Percentiles rank a stretch among this genome's conserved stretches.
These are phyloP conservation scores for Serendipita indica DNA, from an alignment of 768 basidiomycete genomes.

Conservation along the genomic window DNA sequence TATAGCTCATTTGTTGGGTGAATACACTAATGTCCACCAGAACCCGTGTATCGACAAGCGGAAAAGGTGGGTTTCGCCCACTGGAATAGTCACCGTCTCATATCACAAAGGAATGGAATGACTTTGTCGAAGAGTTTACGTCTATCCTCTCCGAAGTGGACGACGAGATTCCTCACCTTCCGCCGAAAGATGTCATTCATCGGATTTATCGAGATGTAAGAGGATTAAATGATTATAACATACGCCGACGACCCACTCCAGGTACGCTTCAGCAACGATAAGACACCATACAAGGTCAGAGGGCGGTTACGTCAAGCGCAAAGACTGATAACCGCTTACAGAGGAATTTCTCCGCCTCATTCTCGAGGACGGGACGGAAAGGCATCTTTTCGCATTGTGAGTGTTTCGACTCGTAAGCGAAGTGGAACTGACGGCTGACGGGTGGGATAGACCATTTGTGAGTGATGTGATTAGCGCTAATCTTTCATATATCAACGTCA, in stretches of 20 bases:
- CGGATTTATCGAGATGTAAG: conserved; percentile 82
- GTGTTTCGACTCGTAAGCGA: conserved; percentile 19
- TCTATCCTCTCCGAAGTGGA: conserved; percentile 56
- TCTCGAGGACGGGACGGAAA: conserved; percentile 81
- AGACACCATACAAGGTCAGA: conserved; percentile 76
- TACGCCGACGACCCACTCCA: conserved; percentile 20
- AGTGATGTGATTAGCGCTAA: conserved; percentile 16
- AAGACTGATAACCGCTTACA: not conserved
- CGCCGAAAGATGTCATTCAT: conserved; percentile 83
- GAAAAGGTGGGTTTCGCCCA: conserved; percentile 33
- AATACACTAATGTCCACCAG: conserved; percentile 23
- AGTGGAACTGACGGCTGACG: not conserved
- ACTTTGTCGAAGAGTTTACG: conserved; percentile 61
- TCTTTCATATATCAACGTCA: conserved; percentile 4
- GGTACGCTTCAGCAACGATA: conserved; percentile 85
- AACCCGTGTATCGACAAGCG: conserved; percentile 63
- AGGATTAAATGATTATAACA: not conserved
- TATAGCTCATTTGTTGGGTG: not conserved
- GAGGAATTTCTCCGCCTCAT: conserved; percentile 58
- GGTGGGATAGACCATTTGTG: conserved; percentile 48
- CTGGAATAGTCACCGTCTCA: not conserved
- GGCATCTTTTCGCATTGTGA: conserved; percentile 77
- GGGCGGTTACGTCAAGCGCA: not conserved
- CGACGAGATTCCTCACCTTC: conserved; percentile 70
- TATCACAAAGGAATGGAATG: conserved; percentile 53